Evolutionary conservation across 306 rosid species (phyloP), one percentile per base, ranked within the genome.

Genomic region (Nissolia schottii): DNA sequence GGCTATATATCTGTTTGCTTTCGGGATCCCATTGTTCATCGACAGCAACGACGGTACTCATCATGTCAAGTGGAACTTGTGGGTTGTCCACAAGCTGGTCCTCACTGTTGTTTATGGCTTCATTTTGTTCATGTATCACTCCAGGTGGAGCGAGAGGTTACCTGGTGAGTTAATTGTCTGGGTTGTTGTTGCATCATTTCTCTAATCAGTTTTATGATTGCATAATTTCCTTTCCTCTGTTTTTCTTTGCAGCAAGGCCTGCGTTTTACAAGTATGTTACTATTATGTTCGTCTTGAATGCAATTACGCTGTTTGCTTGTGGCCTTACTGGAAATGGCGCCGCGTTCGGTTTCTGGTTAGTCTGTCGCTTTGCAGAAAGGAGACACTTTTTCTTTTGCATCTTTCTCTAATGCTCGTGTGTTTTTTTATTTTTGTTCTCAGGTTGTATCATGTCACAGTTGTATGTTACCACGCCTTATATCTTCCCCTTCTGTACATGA

Each of bases 71-170:
- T 93, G 98, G 98, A 77, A 84, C 86, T 77, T 93, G 87, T 93
- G 93, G 98, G 89, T 89, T 67, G 25, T 90, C 77, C 98, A 93
- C 75, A 88, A 80, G 80, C 85, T 93, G 67, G 64, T 89, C 41
- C 87, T 90, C 4, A 86, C 97, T 29, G 78, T 84, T 43, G 85
- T 86, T 32, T 93, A 93, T 75, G 92, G 90, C 58, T 55, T 79
- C 69, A 87, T 89, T 76, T 68, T 93, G 85, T 86, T 83, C 80
- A 89, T 93, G 90, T 93, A 90, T 75, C 95, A 93, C 80, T 93
- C 98, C 76, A 88, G 81, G 79, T 91, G 96, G 96, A 88, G 90
- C 72, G 97, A 93, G 51, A 85, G 93, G 77, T 80, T 93, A 76
- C 98, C 96, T 6, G 97, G 98, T 93, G 73, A 80, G 86, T 66